Conservation (phyloP, 768 basidiomycete genomes). For the Grammothele lineata region DNA sequence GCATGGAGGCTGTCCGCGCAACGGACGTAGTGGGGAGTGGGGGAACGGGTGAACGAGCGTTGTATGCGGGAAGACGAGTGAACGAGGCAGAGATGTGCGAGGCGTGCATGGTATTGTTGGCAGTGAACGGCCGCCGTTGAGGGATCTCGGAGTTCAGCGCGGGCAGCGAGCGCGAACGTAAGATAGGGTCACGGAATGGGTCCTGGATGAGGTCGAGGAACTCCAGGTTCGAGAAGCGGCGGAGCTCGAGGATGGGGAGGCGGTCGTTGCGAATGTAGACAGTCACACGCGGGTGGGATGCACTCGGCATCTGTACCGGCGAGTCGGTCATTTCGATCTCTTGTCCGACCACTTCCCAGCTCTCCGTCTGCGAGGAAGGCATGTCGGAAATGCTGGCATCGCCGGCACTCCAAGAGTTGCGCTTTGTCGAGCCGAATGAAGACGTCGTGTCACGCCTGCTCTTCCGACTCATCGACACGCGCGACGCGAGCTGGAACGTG, state of each 20-base stretch:
- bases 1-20: neutral
- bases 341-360: too few relatives aligned
- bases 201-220: constrained; percentile 17
- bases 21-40: neutral
- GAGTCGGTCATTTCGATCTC: constrained; percentile 2
- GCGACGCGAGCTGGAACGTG: constrained; percentile 4
- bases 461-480: constrained; percentile 3
- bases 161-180: constrained; percentile 11
- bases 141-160: neutral
- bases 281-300: constrained; percentile 13
- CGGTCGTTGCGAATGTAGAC: constrained; percentile 15
- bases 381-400: neutral
- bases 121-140: too few relatives aligned
- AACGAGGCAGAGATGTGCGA: constrained; percentile 7
- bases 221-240: constrained; percentile 19
- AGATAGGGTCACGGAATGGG: constrained; percentile 12
- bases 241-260: constrained; percentile 17
- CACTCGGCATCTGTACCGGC: neutral
- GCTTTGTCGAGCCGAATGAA: constrained; percentile 9
- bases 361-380: too few relatives aligned
- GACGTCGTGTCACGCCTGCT: constrained; percentile 10
- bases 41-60: neutral
- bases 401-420: constrained; percentile 8
- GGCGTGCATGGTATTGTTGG: too few relatives aligned
- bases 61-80: constrained; percentile 4